Percentiles rank a stretch among this genome's conserved stretches.
Evolutionary conservation across 2,329 filamentous ascomycete species (phyloP).

Genomic region (Scedosporium boydii): DNA sequence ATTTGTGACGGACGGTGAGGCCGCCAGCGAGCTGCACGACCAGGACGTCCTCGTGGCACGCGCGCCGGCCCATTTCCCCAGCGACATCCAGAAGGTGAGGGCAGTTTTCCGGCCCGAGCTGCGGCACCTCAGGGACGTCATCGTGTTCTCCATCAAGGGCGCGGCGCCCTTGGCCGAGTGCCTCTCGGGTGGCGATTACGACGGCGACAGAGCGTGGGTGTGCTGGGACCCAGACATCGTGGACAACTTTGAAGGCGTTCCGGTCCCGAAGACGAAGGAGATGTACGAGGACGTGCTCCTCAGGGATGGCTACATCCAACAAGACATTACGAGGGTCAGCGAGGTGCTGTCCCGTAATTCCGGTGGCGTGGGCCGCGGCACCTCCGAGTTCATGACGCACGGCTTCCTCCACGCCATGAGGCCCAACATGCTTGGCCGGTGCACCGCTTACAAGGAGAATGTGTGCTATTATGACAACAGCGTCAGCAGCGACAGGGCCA

Average conservation of each 20-base stretch:
- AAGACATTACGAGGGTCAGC: conserved; percentile 24
- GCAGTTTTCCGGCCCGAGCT: conserved; percentile 50
- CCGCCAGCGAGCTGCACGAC: conserved; percentile 43
- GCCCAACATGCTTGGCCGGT: conserved; percentile 49
- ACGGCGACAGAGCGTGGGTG: conserved; percentile 70
- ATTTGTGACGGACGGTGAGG: conserved; percentile 40
- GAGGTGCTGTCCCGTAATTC: background rate
- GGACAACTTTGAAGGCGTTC: conserved; percentile 54
- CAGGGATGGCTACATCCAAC: conserved; percentile 33
- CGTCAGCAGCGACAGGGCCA: conserved; percentile 33
- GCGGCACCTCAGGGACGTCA: conserved; percentile 63
- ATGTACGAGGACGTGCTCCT: conserved; percentile 26
- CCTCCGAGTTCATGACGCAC: conserved; percentile 37
- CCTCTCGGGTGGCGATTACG: conserved; percentile 72
- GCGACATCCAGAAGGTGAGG: conserved; percentile 62
- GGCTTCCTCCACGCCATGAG: conserved; percentile 50
- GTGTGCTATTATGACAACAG: conserved; percentile 49
- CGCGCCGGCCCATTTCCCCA: conserved; percentile 58
- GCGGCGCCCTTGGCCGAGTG: conserved; percentile 54
- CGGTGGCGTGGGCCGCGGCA: conserved; percentile 19
- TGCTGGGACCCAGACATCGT: conserved; percentile 64
- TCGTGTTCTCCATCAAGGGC: conserved; percentile 64
- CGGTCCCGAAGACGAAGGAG: conserved; percentile 22
- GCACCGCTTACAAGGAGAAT: conserved; percentile 54
- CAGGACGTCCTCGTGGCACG: conserved; percentile 58